Conservation (phyloP, 495 filamentous ascomycete genomes). For the Xylaria palmicola region DNA sequence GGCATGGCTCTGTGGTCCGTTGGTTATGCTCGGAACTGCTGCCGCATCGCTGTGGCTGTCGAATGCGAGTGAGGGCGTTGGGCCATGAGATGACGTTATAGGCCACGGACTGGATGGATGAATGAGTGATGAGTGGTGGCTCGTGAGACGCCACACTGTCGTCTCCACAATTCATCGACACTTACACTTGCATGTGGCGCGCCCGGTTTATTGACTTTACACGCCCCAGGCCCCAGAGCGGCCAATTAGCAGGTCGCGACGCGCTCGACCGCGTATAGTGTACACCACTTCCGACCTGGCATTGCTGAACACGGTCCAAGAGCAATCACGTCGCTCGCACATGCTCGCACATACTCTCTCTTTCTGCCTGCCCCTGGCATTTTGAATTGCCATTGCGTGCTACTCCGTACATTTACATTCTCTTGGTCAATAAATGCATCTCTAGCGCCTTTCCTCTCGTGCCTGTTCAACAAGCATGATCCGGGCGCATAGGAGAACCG, state of each 20-base stretch:
- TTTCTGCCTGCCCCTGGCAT: neutral
- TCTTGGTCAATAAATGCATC: too few species aligned
- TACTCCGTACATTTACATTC: neutral
- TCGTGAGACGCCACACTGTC: too few species aligned
- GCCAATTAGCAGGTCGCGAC: neutral
- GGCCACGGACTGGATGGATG: neutral
- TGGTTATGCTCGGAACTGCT: neutral
- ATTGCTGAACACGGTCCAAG: neutral
- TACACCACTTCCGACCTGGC: neutral
- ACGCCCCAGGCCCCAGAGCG: neutral
- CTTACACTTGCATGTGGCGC: constrained; percentile 15
- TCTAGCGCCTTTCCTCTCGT: neutral
- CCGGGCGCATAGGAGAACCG: neutral
- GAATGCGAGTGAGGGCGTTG: neutral
- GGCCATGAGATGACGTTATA: too few species aligned
- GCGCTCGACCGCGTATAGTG: constrained; percentile 18
- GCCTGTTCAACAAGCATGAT: neutral
- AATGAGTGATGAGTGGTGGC: neutral
- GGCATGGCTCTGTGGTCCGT: constrained; percentile 9
- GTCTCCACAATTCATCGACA: neutral
- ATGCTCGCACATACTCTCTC: too few species aligned
- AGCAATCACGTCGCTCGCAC: neutral
- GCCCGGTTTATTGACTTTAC: constrained; percentile 23
- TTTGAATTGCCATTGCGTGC: neutral
- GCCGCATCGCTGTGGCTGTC: neutral